A percentile compares a stretch with the other conserved stretches of the same genome.
Conservation (phyloP, 495 filamentous ascomycete species). For the Poronia punctata region DNA sequence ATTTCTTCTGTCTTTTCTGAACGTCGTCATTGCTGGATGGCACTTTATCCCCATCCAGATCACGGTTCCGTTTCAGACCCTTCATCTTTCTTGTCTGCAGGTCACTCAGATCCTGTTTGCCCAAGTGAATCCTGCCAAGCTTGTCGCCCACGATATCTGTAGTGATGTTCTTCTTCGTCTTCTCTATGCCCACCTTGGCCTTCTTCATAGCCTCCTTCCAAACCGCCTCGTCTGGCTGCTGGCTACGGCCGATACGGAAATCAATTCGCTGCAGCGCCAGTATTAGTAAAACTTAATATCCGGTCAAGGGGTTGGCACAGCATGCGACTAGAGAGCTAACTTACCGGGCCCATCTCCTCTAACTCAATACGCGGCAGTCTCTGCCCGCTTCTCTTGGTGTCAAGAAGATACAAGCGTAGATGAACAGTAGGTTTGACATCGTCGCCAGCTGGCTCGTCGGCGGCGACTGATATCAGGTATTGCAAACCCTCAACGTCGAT, state of each 20-base stretch:
- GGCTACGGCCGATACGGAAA: constrained; percentile 76
- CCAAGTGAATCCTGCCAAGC: constrained; percentile 85
- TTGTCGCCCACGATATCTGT: constrained; percentile 93
- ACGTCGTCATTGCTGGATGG: constrained; percentile 13
- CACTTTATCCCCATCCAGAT: constrained; percentile 42
- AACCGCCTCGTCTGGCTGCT: constrained; percentile 64
- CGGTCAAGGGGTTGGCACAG: not conserved
- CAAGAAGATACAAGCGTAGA: constrained; percentile 75
- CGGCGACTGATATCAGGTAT: constrained; percentile 75
- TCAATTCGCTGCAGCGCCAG: constrained; percentile 56
- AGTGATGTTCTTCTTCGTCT: constrained; percentile 89
- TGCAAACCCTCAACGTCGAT: constrained; percentile 93
- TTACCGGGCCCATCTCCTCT: constrained; percentile 81
- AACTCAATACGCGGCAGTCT: constrained; percentile 84
- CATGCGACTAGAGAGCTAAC: not conserved
- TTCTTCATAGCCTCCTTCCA: constrained; percentile 89
- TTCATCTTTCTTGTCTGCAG: constrained; percentile 99
- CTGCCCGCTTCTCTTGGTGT: constrained; percentile 79
- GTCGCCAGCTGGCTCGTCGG: constrained; percentile 54
- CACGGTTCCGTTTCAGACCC: constrained; percentile 76
- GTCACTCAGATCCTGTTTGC: constrained; percentile 78
- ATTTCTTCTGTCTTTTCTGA: constrained; percentile 21
- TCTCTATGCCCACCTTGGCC: constrained; percentile 64
- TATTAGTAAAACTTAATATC: constrained; percentile 2
- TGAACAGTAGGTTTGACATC: constrained; percentile 61